These are phyloP conservation scores for Nasturtium officinale DNA, from an alignment of 345 rosid species.

Conservation along the genomic window DNA sequence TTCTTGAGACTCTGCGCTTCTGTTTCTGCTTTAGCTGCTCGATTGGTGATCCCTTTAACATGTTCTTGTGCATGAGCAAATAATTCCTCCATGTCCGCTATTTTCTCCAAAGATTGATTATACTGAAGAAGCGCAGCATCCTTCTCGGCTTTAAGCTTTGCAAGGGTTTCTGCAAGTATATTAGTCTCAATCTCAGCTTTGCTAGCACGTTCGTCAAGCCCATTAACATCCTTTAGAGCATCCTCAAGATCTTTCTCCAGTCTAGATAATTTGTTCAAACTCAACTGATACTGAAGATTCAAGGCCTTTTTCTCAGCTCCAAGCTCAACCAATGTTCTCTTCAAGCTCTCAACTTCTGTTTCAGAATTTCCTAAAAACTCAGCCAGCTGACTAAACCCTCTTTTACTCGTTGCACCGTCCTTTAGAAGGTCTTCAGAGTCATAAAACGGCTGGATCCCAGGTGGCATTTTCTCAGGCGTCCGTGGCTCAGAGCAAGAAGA, in stretches of 20 bases:
- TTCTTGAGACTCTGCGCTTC: constrained; percentile 61
- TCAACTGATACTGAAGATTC: constrained; percentile 62
- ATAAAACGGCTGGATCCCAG: constrained; percentile 43
- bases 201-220: constrained; percentile 71
- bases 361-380: constrained; percentile 48
- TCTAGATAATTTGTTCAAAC: constrained; percentile 62
- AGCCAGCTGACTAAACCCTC: constrained; percentile 71
- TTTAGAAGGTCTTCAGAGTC: constrained; percentile 50
- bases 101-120: constrained; percentile 66
- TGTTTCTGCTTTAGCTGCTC: constrained; percentile 64
- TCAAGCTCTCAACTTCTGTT: constrained; percentile 59
- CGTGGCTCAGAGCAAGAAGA: constrained; percentile 63
- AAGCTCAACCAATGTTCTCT: constrained; percentile 64
- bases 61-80: constrained; percentile 54
- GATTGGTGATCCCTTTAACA: constrained; percentile 51
- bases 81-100: constrained; percentile 56
- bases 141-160: constrained; percentile 68
- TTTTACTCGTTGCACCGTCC: constrained; percentile 49
- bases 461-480: constrained; percentile 69
- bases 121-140: constrained; percentile 69
- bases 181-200: constrained; percentile 76
- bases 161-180: constrained; percentile 66
- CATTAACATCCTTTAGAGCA: constrained; percentile 63
- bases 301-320: constrained; percentile 75
- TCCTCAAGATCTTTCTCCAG: constrained; percentile 65